phyloP scores from a whole-genome alignment of 2,329 filamentous ascomycete genomes.

The Hymenoscyphus infarciens region DNA sequence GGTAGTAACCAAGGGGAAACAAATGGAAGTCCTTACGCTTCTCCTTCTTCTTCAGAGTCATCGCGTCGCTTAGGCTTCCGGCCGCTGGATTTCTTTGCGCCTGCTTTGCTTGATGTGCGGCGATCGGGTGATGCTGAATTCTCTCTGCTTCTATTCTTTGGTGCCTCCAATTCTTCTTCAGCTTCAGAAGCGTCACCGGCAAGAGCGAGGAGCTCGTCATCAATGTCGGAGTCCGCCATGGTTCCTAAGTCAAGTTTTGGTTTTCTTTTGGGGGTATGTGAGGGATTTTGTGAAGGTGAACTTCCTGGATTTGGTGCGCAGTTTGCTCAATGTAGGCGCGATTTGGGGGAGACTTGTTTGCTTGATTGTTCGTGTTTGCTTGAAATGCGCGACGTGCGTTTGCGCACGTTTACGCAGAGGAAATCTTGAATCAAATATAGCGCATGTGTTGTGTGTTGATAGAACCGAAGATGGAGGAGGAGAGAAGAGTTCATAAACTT shows the following conservation, averaged over 20 bases:
- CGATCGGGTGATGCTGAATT: conserved; percentile 51
- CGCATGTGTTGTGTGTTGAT: not conserved
- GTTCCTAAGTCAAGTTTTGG: not conserved
- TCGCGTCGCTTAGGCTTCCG: conserved; percentile 47
- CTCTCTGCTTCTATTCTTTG: conserved; percentile 50
- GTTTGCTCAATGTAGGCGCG: conserved; percentile 3
- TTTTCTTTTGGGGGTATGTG: conserved; percentile 4
- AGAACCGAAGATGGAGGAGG: not conserved
- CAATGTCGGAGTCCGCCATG: conserved; percentile 70
- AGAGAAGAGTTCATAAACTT: not conserved
- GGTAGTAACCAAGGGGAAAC: not conserved
- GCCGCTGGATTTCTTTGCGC: conserved; percentile 47
- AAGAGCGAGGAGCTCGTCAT: conserved; percentile 89
- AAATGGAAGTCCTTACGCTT: conserved; percentile 62
- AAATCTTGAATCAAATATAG: not conserved
- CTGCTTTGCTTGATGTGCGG: conserved; percentile 37
- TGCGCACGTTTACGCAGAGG: not conserved
- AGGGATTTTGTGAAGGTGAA: conserved; percentile 6
- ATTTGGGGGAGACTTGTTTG: not conserved
- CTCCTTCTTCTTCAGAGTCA: conserved; percentile 74
- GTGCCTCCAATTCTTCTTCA: conserved; percentile 51
- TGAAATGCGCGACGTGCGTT: not conserved
- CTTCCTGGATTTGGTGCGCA: not conserved
- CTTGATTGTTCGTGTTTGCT: conserved; percentile 1
- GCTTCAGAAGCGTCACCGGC: conserved; percentile 69